Evolutionary conservation across 129 eudicot species (phyloP), one percentile per base, ranked within the genome.

Genomic region (Flaveria sonorensis): DNA sequence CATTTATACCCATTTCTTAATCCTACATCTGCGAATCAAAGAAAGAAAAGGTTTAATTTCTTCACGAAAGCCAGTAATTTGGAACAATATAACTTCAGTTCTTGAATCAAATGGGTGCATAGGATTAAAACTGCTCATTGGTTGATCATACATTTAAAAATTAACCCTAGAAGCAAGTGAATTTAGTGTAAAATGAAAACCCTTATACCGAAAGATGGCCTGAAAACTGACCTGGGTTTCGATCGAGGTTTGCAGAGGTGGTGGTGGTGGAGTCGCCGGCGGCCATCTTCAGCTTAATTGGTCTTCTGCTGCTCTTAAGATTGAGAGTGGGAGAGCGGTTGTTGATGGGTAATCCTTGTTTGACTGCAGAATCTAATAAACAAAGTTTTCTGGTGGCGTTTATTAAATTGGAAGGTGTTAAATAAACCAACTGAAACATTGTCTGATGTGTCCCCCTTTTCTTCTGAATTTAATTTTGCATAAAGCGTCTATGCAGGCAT

Each of bases 261-360:
- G 83, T 16, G 47, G 83, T 16, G 47, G 70, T 57, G 76, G 76
- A 57, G 40, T 46, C 76, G 39, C 52, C 12, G 71, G 82, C 28
- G 63, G 76, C 70, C 82, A 78, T 78, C 62, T 70, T 10, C 21
- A 78, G 76, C 0, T 47, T 46, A 23, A 78, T 28, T 12, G 11
- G 36, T 32, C 10, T n/a, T 18, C 8, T 66, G 51, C 9, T 70
- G 24, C 36, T 42, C 28, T 51, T 74, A 50, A 39, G 20, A 60
- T 43, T 72, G 52, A 53, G 67, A 23, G 36, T 76, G 52, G 36
- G 40, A 2, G 23, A 24, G 81, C 24, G 66, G 57, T 77, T 20
- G 74, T 14, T 30, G 67, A 24, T 20, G 64, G 10, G 19, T 26
- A 14, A 61, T 50, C 53, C 0, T 42, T 10, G 60, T 28, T 56